Conservation (phyloP, 495 filamentous ascomycete species). For the Talaromyces thailandensis region DNA sequence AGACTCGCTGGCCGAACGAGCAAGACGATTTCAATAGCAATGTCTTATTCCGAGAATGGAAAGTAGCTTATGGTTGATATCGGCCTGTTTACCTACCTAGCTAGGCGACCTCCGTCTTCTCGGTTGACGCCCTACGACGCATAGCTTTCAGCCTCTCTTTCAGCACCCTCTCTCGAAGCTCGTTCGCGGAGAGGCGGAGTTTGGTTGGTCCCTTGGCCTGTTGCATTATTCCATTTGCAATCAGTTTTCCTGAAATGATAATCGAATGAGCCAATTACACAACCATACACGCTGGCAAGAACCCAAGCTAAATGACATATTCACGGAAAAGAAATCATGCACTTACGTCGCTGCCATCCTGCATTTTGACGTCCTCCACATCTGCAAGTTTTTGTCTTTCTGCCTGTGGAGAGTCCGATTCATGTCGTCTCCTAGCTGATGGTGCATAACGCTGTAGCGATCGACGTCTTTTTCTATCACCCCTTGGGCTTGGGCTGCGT, state of each 20-base stretch:
- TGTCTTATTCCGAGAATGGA: neutral
- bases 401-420: constrained; percentile 38
- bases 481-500: constrained; percentile 21
- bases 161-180: constrained; percentile 56
- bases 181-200: constrained; percentile 33
- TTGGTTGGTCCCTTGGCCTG: constrained; percentile 4
- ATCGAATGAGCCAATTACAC: constrained; percentile 3
- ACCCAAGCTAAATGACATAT: neutral
- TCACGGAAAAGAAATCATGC: neutral
- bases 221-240: neutral
- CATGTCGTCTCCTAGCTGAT: constrained; percentile 35
- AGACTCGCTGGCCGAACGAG: neutral
- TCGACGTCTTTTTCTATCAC: constrained; percentile 40
- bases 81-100: constrained; percentile 1
- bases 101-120: constrained; percentile 18
- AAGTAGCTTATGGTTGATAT: neutral
- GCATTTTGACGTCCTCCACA: constrained; percentile 3
- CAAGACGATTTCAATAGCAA: neutral
- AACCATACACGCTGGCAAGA: neutral
- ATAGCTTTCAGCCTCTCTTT: constrained; percentile 56
- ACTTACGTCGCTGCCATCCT: constrained; percentile 4
- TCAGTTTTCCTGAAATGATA: constrained; percentile 7
- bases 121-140: constrained; percentile 22
- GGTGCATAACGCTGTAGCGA: constrained; percentile 46
- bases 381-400: neutral